phyloP scores from a whole-genome alignment of 139 green algal genomes.

The Mesotaenium endlicherianum region DNA sequence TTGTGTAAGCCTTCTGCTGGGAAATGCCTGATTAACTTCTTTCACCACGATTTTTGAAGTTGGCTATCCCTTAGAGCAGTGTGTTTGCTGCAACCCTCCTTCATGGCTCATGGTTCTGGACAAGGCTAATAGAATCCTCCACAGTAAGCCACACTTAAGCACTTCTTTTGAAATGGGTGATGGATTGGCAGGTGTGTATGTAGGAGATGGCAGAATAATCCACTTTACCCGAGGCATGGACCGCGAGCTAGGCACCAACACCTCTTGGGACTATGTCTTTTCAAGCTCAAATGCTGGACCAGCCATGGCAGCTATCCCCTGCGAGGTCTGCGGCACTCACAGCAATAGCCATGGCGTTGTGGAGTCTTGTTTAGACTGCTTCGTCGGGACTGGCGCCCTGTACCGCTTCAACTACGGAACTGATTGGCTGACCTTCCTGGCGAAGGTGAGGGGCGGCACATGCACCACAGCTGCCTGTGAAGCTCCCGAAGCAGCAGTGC shows the following conservation, averaged over 20 bases:
- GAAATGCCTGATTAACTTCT: no score
- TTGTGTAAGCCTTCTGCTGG: no score
- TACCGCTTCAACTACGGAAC: slow-evolving; percentile 31
- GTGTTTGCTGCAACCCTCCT: no score
- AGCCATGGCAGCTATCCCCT: neutral
- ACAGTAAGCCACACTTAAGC: no score
- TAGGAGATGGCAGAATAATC: slow-evolving; percentile 33
- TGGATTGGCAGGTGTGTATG: slow-evolving; percentile 45
- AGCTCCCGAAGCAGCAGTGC: slow-evolving; percentile 3
- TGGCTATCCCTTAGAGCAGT: no score
- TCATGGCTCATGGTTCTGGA: no score
- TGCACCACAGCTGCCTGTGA: slow-evolving; percentile 40
- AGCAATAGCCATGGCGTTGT: slow-evolving; percentile 18
- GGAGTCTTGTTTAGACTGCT: slow-evolving; percentile 34
- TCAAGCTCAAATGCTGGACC: neutral
- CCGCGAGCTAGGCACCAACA: slow-evolving; percentile 19
- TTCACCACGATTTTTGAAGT: no score
- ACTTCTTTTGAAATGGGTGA: no score
- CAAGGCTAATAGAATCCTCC: no score
- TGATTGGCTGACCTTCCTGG: slow-evolving; percentile 13
- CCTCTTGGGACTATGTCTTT: slow-evolving; percentile 9
- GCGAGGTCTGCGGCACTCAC: slow-evolving; percentile 1
- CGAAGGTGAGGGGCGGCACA: slow-evolving; percentile 25
- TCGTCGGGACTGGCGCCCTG: slow-evolving; percentile 3
- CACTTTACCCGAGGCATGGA: slow-evolving; percentile 33